These are phyloP conservation scores for Lumnitzera littorea DNA, from an alignment of 345 rosid species.

Conservation along the genomic window DNA sequence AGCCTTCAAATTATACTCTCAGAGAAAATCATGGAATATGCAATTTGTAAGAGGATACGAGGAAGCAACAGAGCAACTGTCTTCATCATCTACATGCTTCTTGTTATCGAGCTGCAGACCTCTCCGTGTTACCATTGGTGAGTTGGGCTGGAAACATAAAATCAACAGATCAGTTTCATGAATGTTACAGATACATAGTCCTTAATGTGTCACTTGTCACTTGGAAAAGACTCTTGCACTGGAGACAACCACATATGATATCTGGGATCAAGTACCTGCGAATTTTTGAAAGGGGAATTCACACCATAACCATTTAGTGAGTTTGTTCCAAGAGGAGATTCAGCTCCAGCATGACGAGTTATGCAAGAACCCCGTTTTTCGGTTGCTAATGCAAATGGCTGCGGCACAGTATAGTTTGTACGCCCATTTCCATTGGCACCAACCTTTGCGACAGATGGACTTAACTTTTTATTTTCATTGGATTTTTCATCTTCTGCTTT, in stretches of 20 bases:
- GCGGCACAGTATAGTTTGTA: conserved; percentile 27
- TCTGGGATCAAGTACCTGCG: conserved; percentile 31
- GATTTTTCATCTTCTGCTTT: conserved; percentile 28
- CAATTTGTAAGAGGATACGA: conserved; percentile 60
- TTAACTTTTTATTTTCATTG: conserved; percentile 18
- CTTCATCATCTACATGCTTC: conserved; percentile 77
- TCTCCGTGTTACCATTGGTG: conserved; percentile 45
- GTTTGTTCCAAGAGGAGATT: conserved; percentile 18
- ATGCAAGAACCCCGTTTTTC: conserved; percentile 34
- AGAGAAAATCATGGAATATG: neutral
- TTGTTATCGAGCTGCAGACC: conserved; percentile 40
- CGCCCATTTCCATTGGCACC: conserved; percentile 19
- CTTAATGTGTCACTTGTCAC: too few relatives aligned
- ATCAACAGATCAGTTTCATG: neutral
- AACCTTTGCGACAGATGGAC: conserved; percentile 26
- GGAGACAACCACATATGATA: neutral
- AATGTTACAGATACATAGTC: too few relatives aligned
- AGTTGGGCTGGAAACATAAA: conserved; percentile 34
- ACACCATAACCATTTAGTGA: conserved; percentile 23
- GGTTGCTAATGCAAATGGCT: conserved; percentile 43
- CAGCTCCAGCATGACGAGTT: conserved; percentile 17
- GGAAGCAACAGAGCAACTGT: conserved; percentile 71
- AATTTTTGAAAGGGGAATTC: conserved; percentile 40
- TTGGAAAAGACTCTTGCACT: neutral
- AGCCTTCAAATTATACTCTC: neutral